phyloP scores from a whole-genome alignment of 345 rosid genomes.

The Aethionema arabicum region DNA sequence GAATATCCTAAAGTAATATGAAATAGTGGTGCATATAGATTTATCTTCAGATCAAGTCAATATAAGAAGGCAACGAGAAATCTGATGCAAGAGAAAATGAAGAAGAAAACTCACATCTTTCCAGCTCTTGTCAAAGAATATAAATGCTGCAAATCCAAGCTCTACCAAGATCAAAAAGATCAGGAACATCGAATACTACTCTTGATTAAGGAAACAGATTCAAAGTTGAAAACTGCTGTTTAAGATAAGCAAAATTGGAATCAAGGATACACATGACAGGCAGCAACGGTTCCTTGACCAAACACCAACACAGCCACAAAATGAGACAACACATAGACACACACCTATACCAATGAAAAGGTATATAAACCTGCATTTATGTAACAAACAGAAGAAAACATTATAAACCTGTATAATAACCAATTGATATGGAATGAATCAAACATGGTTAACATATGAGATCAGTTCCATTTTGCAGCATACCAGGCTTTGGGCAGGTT shows the following conservation, averaged over 20 bases:
- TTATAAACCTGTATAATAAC: background rate
- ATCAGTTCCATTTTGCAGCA: background rate
- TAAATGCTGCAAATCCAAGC: slow-evolving; percentile 87
- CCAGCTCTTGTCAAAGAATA: slow-evolving; percentile 88
- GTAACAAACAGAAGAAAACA: slow-evolving; percentile 19
- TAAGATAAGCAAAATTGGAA: background rate
- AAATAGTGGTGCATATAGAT: slow-evolving; percentile 5
- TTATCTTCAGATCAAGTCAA: slow-evolving; percentile 10
- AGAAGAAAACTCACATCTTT: slow-evolving; percentile 54
- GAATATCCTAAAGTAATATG: slow-evolving; percentile 57
- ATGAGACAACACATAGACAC: slow-evolving; percentile 78
- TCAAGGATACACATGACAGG: slow-evolving; percentile 88
- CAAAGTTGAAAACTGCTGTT: background rate
- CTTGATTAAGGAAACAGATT: slow-evolving; percentile 56
- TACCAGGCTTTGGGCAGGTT: slow-evolving; percentile 91
- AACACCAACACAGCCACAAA: slow-evolving; percentile 85
- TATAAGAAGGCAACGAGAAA: background rate
- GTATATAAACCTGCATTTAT: slow-evolving; percentile 77
- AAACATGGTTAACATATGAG: background rate
- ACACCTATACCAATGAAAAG: slow-evolving; percentile 84
- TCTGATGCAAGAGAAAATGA: background rate
- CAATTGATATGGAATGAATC: background rate
- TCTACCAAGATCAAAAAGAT: slow-evolving; percentile 84
- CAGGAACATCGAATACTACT: slow-evolving; percentile 71
- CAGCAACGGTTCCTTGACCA: slow-evolving; percentile 85